phyloP scores from a whole-genome alignment of 2,329 filamentous ascomycete genomes.

The Exserohilum rostratum region DNA sequence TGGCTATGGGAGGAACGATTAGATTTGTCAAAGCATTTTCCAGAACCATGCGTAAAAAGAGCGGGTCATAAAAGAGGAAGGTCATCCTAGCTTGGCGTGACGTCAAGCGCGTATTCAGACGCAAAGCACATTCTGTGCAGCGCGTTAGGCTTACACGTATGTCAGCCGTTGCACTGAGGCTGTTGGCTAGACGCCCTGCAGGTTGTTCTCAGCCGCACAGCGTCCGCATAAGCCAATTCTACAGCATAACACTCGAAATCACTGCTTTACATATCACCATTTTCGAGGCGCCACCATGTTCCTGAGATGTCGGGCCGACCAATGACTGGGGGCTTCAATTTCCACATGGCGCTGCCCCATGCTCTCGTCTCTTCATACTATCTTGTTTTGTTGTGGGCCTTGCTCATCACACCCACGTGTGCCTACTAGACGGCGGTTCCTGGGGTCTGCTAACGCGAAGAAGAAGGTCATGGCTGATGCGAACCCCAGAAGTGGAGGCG shows the following conservation, averaged over 20 bases:
- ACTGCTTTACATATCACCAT: background rate
- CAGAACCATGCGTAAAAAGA: background rate
- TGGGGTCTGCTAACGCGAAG: constrained; percentile 24
- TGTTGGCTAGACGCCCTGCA: too few relatives aligned
- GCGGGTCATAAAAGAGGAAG: background rate
- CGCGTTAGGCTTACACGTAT: too few relatives aligned
- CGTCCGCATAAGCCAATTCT: background rate
- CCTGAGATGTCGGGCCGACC: constrained; percentile 3
- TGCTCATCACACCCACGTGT: constrained; percentile 6
- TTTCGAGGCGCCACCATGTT: background rate
- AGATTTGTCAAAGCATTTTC: background rate
- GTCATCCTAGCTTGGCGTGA: background rate
- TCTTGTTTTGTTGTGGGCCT: background rate
- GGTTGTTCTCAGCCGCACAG: too few relatives aligned
- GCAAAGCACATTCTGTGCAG: background rate
- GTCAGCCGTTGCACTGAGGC: too few relatives aligned
- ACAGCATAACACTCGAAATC: background rate
- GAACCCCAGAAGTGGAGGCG: constrained; percentile 12
- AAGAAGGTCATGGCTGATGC: constrained; percentile 30
- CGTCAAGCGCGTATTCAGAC: background rate
- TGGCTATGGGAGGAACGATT: background rate
- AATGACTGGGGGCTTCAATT: constrained; percentile 1
- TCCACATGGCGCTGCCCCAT: constrained; percentile 7
- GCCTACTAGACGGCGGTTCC: constrained; percentile 2
- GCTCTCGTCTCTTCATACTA: background rate